Evolutionary conservation across 495 filamentous ascomycete species (phyloP).

Genomic region (Aspergillus ellipticus): DNA sequence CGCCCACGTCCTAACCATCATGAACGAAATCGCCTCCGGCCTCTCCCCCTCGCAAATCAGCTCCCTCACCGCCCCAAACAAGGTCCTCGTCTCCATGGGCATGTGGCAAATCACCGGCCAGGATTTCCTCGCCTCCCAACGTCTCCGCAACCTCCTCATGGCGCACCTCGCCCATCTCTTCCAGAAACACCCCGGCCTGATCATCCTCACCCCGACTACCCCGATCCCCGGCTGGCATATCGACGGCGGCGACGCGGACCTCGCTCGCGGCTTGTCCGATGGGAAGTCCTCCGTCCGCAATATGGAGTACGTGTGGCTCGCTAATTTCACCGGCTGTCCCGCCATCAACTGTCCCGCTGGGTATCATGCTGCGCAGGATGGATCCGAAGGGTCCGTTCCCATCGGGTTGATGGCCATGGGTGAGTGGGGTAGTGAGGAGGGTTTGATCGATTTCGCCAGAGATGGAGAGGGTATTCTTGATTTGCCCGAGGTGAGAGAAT

Average conservation of each 20-base stretch:
- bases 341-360: conserved; percentile 76
- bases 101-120: conserved; percentile 56
- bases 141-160: conserved; percentile 77
- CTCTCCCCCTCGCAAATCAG: conserved; percentile 35
- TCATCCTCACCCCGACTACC: conserved; percentile 76
- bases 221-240: conserved; percentile 76
- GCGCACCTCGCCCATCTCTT: conserved; percentile 73
- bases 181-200: conserved; percentile 64
- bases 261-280: conserved; percentile 67
- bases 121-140: conserved; percentile 72
- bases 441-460: conserved; percentile 68
- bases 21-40: conserved; percentile 58
- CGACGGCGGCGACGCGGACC: conserved; percentile 42
- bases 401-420: conserved; percentile 87
- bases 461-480: conserved; percentile 58
- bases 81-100: conserved; percentile 64
- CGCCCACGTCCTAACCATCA: conserved; percentile 78
- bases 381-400: conserved; percentile 53
- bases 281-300: conserved; percentile 66
- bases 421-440: conserved; percentile 85
- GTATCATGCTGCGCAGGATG: conserved; percentile 52
- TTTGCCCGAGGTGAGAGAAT: conserved; percentile 19
- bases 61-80: conserved; percentile 65
- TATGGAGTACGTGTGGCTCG: conserved; percentile 88
- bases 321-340: conserved; percentile 80